A percentile compares a stretch with the other conserved stretches of the same genome.
Conservation (phyloP, 192 early-diverging fungal species). For the Backusella macrospora region DNA sequence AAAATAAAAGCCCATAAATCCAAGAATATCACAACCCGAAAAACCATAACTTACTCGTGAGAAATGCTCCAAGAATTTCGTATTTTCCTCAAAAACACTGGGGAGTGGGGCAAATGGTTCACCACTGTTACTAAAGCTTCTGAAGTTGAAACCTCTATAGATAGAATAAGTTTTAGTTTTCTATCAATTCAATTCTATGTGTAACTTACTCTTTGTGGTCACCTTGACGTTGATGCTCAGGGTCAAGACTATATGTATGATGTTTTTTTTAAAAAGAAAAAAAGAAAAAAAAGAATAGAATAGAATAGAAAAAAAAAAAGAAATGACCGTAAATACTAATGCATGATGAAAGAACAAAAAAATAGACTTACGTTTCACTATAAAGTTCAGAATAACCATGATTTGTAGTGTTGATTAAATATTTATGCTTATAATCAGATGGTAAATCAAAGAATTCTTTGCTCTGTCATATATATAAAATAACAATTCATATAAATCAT, state of each 20-base stretch:
- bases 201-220: conserved; percentile 66
- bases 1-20: neutral
- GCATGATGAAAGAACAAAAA: neutral
- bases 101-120: conserved; percentile 42
- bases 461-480: conserved; percentile 26
- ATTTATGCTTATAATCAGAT: conserved; percentile 44
- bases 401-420: conserved; percentile 48
- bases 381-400: conserved; percentile 56
- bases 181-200: neutral
- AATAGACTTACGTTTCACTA: conserved; percentile 54
- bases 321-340: too few species aligned
- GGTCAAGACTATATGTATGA: conserved; percentile 44
- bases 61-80: conserved; percentile 36
- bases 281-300: neutral
- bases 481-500: neutral
- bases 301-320: neutral
- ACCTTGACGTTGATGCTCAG: conserved; percentile 49
- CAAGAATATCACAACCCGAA: neutral
- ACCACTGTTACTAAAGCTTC: conserved; percentile 46
- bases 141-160: conserved; percentile 55
- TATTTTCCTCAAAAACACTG: conserved; percentile 29
- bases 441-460: conserved; percentile 57
- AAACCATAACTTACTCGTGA: conserved; percentile 39
- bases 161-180: neutral
- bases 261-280: neutral